Evolutionary conservation across 2,329 filamentous ascomycete species (phyloP).

Genomic region (Zymoseptoria brevis): DNA sequence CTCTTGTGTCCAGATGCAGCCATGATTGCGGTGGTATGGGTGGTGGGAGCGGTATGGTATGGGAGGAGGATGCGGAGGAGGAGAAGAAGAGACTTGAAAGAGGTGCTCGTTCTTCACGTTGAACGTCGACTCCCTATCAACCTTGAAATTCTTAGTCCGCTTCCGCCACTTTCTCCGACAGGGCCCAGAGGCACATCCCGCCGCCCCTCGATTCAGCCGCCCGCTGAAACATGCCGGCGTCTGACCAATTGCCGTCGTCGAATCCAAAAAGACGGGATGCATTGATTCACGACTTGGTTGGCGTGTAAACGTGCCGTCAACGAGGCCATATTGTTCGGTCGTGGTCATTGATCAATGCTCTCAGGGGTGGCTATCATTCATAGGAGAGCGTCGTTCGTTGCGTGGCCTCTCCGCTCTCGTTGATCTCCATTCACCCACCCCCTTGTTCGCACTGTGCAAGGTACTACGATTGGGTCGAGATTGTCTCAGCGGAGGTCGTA

Average conservation of each 20-base stretch:
- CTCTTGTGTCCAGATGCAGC: constrained; percentile 20
- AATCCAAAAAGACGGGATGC: too few relatives aligned
- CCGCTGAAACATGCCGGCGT: not conserved
- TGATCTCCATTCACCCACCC: too few relatives aligned
- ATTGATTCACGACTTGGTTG: too few relatives aligned
- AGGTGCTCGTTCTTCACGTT: not conserved
- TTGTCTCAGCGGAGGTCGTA: too few relatives aligned
- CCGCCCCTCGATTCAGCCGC: not conserved
- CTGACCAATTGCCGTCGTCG: not conserved
- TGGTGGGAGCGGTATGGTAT: not conserved
- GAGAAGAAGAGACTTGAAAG: not conserved
- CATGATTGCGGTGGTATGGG: constrained; percentile 8
- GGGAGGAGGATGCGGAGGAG: not conserved
- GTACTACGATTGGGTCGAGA: too few relatives aligned
- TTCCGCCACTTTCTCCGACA: not conserved
- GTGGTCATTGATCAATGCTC: too few relatives aligned
- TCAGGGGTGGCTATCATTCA: too few relatives aligned
- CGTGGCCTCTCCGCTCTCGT: too few relatives aligned
- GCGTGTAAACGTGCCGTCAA: too few relatives aligned
- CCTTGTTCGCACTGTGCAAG: too few relatives aligned
- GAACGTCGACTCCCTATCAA: not conserved
- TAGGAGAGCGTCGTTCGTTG: too few relatives aligned
- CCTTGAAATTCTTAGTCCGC: not conserved
- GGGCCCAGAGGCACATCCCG: not conserved
- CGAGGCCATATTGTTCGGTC: too few relatives aligned